phyloP scores from a whole-genome alignment of 1,284 basidiomycete genomes.

The Boletus semigastroideus region DNA sequence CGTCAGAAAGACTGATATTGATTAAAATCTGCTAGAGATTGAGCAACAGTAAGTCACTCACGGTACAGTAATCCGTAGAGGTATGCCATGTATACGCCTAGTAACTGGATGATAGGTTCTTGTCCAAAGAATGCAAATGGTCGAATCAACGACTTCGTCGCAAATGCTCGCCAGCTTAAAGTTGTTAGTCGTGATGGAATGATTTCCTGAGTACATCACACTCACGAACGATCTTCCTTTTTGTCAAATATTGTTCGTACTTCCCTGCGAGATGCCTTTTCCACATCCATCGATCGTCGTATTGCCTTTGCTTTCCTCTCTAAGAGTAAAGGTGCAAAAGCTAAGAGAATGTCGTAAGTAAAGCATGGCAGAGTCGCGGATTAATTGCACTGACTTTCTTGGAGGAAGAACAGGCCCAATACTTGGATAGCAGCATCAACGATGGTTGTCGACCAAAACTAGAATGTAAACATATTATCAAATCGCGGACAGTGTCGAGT shows the following conservation, averaged over 20 bases:
- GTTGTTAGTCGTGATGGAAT: neutral
- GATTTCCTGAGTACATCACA: slow-evolving; percentile 1
- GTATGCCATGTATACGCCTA: slow-evolving; percentile 51
- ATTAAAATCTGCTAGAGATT: slow-evolving; percentile 1
- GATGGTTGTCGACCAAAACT: slow-evolving; percentile 66
- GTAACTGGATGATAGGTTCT: slow-evolving; percentile 49
- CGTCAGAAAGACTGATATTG: slow-evolving; percentile 54
- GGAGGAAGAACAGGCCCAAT: slow-evolving; percentile 55
- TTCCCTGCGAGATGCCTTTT: slow-evolving; percentile 38
- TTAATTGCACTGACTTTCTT: slow-evolving; percentile 51
- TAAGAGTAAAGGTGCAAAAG: slow-evolving; percentile 62
- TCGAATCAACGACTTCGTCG: slow-evolving; percentile 40
- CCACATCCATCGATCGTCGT: slow-evolving; percentile 41
- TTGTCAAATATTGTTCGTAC: slow-evolving; percentile 48
- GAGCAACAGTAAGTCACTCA: slow-evolving; percentile 31
- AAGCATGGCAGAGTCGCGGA: neutral
- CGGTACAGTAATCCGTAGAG: slow-evolving; percentile 55
- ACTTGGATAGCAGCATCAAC: slow-evolving; percentile 49
- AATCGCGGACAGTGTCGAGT: neutral
- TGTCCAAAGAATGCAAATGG: slow-evolving; percentile 48
- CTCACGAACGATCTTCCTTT: slow-evolving; percentile 43
- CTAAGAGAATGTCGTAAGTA: slow-evolving; percentile 31
- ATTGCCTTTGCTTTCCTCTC: slow-evolving; percentile 57
- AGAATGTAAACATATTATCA: neutral
- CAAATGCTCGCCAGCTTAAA: slow-evolving; percentile 38